These are phyloP conservation scores for Nicotiana sylvestris DNA, from an alignment of 257 asterid genomes.

Conservation along the genomic window DNA sequence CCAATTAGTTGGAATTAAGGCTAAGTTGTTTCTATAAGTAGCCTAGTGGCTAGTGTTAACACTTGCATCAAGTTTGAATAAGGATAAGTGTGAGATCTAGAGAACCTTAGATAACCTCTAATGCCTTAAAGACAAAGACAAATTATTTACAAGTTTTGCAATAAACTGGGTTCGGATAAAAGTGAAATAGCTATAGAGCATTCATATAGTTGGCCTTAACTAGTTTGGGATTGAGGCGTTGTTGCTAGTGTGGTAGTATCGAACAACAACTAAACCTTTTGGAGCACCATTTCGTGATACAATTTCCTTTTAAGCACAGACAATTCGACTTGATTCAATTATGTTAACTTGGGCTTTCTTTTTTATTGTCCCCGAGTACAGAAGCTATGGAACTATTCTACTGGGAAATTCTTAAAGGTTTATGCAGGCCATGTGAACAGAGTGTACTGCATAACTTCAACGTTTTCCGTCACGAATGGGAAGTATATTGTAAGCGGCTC, in stretches of 20 bases:
- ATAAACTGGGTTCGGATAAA: not conserved
- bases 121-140: not conserved
- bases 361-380: slow-evolving; percentile 24
- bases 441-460: slow-evolving; percentile 57
- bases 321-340: not conserved
- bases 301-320: not conserved
- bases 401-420: slow-evolving; percentile 55
- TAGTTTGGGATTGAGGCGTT: not conserved
- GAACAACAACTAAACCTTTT: not conserved
- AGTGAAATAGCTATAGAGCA: not conserved
- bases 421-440: slow-evolving; percentile 68
- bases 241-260: not conserved
- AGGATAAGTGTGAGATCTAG: not conserved
- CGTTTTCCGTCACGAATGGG: slow-evolving; percentile 70
- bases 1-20: not conserved
- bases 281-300: not conserved
- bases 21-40: not conserved
- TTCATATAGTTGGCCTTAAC: not conserved
- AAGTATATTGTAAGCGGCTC: slow-evolving; percentile 86
- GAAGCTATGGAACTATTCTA: slow-evolving; percentile 79
- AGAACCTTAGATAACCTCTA: not conserved
- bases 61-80: not conserved
- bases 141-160: not conserved
- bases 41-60: not conserved
- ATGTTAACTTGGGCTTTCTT: not conserved